These are phyloP conservation scores for Ilyonectria robusta DNA, from an alignment of 2,329 filamentous ascomycete species.

Conservation along the genomic window DNA sequence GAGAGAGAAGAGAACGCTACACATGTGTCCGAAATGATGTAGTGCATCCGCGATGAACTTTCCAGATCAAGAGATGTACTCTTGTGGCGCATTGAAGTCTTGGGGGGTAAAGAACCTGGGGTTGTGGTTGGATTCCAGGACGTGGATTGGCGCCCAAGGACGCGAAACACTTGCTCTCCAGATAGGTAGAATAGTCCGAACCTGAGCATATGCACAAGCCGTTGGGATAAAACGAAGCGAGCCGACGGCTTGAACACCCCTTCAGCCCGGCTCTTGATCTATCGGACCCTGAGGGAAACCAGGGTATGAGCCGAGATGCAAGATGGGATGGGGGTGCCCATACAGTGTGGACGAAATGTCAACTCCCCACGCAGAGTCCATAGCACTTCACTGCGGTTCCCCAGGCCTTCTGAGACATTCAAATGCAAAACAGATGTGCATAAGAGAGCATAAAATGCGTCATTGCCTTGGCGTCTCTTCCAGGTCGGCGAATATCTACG, in stretches of 20 bases:
- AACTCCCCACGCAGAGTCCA: constrained; percentile 9
- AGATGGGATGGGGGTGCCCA: constrained; percentile 16
- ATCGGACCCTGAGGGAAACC: neutral
- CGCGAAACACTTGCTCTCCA: neutral
- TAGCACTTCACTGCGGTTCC: constrained; percentile 20
- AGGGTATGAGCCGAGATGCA: constrained; percentile 15
- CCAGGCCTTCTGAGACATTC: constrained; percentile 19
- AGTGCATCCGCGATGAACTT: constrained; percentile 15
- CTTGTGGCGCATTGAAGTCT: constrained; percentile 30
- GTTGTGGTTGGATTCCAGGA: constrained; percentile 18
- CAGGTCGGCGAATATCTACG: constrained; percentile 23
- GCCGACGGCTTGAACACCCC: neutral
- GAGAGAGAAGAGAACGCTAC: constrained; percentile 31
- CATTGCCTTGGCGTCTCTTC: constrained; percentile 20
- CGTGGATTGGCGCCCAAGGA: constrained; percentile 10
- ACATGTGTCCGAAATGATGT: constrained; percentile 9
- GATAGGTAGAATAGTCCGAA: neutral
- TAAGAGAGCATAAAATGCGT: constrained; percentile 19
- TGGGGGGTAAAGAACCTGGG: constrained; percentile 16
- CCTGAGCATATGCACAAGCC: neutral
- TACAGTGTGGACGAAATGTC: constrained; percentile 22
- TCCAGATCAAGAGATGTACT: constrained; percentile 36
- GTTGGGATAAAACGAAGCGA: neutral
- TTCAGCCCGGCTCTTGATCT: neutral
- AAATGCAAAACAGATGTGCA: constrained; percentile 29